These are phyloP conservation scores for Debaryomyces coudertii DNA, from an alignment of 1,139 yeast species.

Conservation along the genomic window DNA sequence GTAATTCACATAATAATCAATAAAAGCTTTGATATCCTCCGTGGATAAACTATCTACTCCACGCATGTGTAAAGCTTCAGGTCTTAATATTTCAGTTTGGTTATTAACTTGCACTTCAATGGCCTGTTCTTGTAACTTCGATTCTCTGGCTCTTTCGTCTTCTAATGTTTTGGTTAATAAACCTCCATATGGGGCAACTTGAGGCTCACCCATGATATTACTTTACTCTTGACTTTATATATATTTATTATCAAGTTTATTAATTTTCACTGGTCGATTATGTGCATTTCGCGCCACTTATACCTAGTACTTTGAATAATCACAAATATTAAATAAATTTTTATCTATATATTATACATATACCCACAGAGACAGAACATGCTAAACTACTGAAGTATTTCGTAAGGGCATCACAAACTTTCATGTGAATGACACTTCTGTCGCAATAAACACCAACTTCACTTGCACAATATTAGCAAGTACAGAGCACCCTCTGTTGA, in stretches of 20 bases:
- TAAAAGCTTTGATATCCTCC: slow-evolving; percentile 59
- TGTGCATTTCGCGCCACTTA: slow-evolving; percentile 1
- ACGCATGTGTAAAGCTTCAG: slow-evolving; percentile 54
- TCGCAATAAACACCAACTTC: neutral
- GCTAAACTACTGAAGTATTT: neutral
- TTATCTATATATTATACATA: slow-evolving; percentile 1
- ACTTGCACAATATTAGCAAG: neutral
- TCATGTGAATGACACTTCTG: neutral
- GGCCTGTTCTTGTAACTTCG: slow-evolving; percentile 35
- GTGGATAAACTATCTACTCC: slow-evolving; percentile 77
- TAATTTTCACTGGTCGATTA: slow-evolving; percentile 5
- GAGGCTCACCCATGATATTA: slow-evolving; percentile 33
- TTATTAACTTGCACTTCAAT: slow-evolving; percentile 40
- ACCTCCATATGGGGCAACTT: slow-evolving; percentile 49
- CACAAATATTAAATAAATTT: neutral
- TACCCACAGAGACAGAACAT: neutral
- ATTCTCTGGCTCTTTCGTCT: slow-evolving; percentile 40
- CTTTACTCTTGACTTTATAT: neutral
- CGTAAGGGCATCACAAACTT: neutral
- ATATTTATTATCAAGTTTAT: neutral
- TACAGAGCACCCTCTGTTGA: neutral
- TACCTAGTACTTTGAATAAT: neutral
- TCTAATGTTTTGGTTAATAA: slow-evolving; percentile 44
- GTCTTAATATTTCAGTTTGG: slow-evolving; percentile 35
- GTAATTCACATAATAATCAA: slow-evolving; percentile 53